These are phyloP conservation scores for Sclerotinia borealis DNA, from an alignment of 2,329 filamentous ascomycete species.

Conservation along the genomic window DNA sequence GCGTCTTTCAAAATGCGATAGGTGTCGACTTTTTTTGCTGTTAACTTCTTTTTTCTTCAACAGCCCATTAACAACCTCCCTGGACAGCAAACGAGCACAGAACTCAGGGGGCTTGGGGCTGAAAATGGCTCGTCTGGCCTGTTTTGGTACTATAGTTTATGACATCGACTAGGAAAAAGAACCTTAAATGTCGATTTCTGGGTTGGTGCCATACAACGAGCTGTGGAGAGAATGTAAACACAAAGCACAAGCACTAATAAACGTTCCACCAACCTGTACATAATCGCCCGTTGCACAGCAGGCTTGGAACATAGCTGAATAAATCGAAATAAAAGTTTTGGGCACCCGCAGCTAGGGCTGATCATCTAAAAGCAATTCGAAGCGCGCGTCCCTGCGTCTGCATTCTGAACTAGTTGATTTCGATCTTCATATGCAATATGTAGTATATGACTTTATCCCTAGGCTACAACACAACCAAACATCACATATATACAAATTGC, in stretches of 20 bases:
- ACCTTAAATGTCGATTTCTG: conserved; percentile 7
- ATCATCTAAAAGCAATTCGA: neutral
- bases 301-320: conserved; percentile 9
- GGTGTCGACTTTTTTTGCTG: neutral
- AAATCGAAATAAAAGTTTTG: neutral
- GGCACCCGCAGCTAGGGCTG: conserved; percentile 10
- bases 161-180: conserved; percentile 5
- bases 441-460: neutral
- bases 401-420: neutral
- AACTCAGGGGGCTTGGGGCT: conserved; percentile 9
- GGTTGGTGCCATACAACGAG: neutral
- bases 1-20: neutral
- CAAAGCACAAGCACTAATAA: neutral
- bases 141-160: neutral
- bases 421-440: neutral
- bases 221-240: conserved; percentile 1
- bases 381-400: conserved; percentile 12
- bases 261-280: conserved; percentile 6
- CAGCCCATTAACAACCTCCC: neutral
- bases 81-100: neutral
- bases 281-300: neutral
- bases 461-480: neutral
- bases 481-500: neutral
- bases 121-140: conserved; percentile 11
- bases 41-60: neutral